Base-by-base conservation (phyloP, 179 eudicot species). In the Silene coronaria region DNA sequence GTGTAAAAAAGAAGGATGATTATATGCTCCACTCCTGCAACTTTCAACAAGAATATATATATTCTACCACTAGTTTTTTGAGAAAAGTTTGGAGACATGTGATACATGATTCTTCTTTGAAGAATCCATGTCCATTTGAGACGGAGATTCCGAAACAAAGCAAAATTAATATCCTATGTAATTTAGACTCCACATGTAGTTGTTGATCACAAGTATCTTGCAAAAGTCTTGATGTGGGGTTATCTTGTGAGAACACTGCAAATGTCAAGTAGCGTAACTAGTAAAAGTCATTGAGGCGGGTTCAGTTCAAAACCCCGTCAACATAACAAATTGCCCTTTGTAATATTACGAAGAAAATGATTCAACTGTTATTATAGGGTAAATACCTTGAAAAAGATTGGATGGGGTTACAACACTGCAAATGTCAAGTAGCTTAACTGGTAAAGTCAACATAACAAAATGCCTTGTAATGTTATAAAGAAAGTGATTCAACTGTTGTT, bases 61-160 rank as follows among this genome's bases (percentile, higher is more conserved):
- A 71, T 71, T 71, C 74, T 71, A 71, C 74, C 74, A 53, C 74
- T 71, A 27, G 60, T 36, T 36, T 36, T 21, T 48, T 70, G 32
- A 26, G 36, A 16, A 70, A 70, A 70, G 58, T 70, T 45, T 48
- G 73, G 73, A 70, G 21, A 70, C 73, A 70, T 45, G 59, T 45
- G 67, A 11, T 67, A 67, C 46, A 67, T 21, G 16, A 70, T 70
- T 45, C 58, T 7, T 24, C 36, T 16, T 51, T 71, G 22, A 70
- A 70, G 60, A 61, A 51, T 48, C 21, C 61, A 51, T 55, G 6
- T 53, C 62, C 63, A 51, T 71, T 71, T 71, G 74, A 53, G 62
- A 53, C 62, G 17, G 14, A 28, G 73, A 70, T 70, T 70, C 61
- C 27, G 23, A 26, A 70, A 51, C 73, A 70, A 48, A 6, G 42